Conservation (phyloP, 768 basidiomycete genomes). For the Suillus plorans region DNA sequence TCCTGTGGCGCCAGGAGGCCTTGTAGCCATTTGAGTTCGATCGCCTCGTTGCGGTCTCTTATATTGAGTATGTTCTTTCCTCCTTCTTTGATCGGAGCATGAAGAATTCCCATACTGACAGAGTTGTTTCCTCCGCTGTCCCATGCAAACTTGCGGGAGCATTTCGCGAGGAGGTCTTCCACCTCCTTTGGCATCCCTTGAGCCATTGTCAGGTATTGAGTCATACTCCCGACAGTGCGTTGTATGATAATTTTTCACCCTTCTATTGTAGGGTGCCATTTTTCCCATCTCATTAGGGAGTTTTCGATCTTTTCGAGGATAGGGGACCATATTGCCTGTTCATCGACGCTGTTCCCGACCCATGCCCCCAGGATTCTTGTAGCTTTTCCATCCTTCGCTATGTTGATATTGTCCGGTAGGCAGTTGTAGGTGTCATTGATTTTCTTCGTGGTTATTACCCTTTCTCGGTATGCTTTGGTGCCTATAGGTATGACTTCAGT, state of each 20-base stretch:
- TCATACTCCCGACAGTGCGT: neutral
- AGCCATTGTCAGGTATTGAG: neutral
- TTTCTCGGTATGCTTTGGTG: neutral
- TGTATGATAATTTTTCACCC: neutral
- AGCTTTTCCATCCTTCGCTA: conserved; percentile 4
- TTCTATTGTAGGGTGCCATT: neutral
- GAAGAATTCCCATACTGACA: too few relatives aligned
- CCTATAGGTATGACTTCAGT: conserved; percentile 40
- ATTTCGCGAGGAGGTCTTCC: too few relatives aligned
- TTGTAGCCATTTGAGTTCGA: too few relatives aligned
- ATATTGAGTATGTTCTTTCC: too few relatives aligned
- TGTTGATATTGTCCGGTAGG: neutral
- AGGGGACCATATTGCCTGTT: neutral
- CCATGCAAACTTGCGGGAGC: too few relatives aligned
- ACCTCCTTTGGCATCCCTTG: neutral
- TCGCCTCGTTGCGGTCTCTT: too few relatives aligned
- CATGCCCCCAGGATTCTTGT: neutral
- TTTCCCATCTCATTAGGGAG: neutral
- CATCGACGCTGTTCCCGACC: neutral
- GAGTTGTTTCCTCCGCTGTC: too few relatives aligned
- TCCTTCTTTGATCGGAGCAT: too few relatives aligned
- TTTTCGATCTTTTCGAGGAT: fast-evolving
- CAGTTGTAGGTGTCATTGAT: too few relatives aligned
- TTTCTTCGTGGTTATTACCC: too few relatives aligned
- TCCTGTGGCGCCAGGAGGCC: too few relatives aligned